phyloP scores from a whole-genome alignment of 768 basidiomycete genomes.

The Royoungia palumana region DNA sequence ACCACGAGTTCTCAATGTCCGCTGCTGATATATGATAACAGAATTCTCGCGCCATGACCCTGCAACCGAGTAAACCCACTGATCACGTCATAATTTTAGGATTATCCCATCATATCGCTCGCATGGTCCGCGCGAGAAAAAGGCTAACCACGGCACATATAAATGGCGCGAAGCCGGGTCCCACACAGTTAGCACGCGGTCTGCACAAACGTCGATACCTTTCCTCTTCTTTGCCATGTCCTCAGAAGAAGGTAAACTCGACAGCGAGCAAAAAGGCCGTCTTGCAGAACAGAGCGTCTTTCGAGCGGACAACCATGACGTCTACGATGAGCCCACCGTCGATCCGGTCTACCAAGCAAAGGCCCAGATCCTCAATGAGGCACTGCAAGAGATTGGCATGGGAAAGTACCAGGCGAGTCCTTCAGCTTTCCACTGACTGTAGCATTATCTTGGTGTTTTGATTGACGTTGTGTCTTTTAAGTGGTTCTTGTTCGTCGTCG shows the following conservation, averaged over 20 bases:
- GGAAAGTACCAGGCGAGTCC: conserved; percentile 59
- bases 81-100: too few species aligned
- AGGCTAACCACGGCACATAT: too few species aligned
- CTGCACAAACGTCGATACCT: too few species aligned
- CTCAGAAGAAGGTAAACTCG: background rate
- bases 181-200: too few species aligned
- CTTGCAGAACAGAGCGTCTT: background rate
- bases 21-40: background rate
- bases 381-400: conserved; percentile 67
- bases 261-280: conserved; percentile 2
- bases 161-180: too few species aligned
- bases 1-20: too few species aligned
- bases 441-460: background rate
- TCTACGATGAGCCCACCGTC: conserved; percentile 30
- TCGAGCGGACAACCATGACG: conserved; percentile 18
- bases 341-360: conserved; percentile 62
- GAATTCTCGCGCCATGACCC: too few species aligned
- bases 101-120: too few species aligned
- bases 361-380: conserved; percentile 53
- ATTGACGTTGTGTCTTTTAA: conserved; percentile 22
- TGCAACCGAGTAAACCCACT: too few species aligned
- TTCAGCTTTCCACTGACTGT: background rate
- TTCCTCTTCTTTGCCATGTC: conserved; percentile 17
- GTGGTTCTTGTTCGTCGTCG: conserved; percentile 63
- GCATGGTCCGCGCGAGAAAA: too few species aligned